Evolutionary conservation across 495 filamentous ascomycete genomes (phyloP).

Genomic region (Xylaria telfairii): DNA sequence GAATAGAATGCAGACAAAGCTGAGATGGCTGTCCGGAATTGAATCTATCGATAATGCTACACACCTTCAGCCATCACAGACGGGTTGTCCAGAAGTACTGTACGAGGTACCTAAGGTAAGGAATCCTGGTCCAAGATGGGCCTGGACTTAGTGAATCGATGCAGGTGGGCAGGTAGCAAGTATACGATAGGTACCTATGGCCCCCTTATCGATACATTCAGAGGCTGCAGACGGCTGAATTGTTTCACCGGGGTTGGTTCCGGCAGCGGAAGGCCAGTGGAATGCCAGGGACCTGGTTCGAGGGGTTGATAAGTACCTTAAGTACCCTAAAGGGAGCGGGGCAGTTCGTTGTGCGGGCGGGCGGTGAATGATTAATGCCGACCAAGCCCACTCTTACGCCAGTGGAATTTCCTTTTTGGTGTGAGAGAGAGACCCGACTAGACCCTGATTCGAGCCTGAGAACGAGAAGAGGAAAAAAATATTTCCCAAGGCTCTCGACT

Average conservation of each 20-base stretch:
- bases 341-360: slow-evolving; percentile 7
- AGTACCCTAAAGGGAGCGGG: slow-evolving; percentile 5
- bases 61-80: no score
- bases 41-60: not conserved
- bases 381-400: slow-evolving; percentile 24
- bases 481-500: slow-evolving; percentile 1
- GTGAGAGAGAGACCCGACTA: slow-evolving; percentile 14
- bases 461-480: slow-evolving; percentile 19
- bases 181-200: not conserved
- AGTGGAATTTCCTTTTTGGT: slow-evolving; percentile 27
- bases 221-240: not conserved
- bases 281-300: not conserved
- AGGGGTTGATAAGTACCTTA: not conserved
- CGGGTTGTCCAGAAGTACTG: no score
- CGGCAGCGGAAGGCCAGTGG: not conserved
- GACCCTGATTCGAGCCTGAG: slow-evolving; percentile 28
- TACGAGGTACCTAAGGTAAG: no score
- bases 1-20: not conserved
- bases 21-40: not conserved
- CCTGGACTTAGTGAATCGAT: no score
- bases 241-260: not conserved
- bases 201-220: not conserved
- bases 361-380: slow-evolving; percentile 28
- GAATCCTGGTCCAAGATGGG: no score
- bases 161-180: no score